Evolutionary conservation across 805 yeast species (phyloP).

Genomic region (Danielia oregonensis): DNA sequence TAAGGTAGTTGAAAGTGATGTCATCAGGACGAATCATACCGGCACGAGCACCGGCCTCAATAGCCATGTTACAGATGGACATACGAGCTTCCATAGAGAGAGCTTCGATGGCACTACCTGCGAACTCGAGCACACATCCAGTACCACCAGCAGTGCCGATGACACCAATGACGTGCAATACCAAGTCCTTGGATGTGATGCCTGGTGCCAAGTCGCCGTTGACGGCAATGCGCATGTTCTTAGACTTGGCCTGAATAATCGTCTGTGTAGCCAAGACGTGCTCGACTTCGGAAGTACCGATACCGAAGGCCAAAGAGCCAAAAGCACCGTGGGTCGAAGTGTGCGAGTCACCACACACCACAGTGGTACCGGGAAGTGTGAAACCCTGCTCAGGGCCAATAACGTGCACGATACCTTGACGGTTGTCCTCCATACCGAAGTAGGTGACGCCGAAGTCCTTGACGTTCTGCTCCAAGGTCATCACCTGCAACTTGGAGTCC

Average conservation of each 20-base stretch:
- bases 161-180: conserved; percentile 89
- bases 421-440: conserved; percentile 89
- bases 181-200: conserved; percentile 92
- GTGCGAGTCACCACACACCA: conserved; percentile 98
- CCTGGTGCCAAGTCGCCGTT: conserved; percentile 84
- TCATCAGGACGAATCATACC: conserved; percentile 98
- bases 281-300: conserved; percentile 98
- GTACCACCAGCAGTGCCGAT: conserved; percentile 99
- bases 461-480: conserved; percentile 90
- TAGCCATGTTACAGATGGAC: conserved; percentile 99
- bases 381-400: conserved; percentile 99
- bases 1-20: conserved; percentile 78
- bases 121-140: conserved; percentile 93
- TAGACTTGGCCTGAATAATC: conserved; percentile 87
- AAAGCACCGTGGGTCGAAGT: conserved; percentile 99
- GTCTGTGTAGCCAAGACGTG: conserved; percentile 98
- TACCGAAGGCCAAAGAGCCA: conserved; percentile 96
- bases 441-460: conserved; percentile 84
- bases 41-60: conserved; percentile 99
- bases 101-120: conserved; percentile 88
- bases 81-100: conserved; percentile 96
- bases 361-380: conserved; percentile 97
- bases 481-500: conserved; percentile 89
- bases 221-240: conserved; percentile 88
- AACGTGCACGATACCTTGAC: conserved; percentile 98